These are phyloP conservation scores for Phytophthora pinifolia DNA, from an alignment of 352 stramenopile species.

Conservation along the genomic window DNA sequence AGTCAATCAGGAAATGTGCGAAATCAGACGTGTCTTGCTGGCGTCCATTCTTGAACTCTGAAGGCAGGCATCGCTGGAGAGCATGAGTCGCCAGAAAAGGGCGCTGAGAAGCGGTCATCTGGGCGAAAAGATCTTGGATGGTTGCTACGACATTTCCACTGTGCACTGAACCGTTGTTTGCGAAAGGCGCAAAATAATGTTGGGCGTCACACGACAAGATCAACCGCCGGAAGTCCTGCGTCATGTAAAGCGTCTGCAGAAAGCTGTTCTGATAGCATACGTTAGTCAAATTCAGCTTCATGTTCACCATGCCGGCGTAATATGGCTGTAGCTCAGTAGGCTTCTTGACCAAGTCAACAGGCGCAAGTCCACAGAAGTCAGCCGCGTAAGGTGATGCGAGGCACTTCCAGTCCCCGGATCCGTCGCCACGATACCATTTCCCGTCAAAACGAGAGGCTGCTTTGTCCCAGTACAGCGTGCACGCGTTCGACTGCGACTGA, in stretches of 20 bases:
- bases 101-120: constrained; percentile 68
- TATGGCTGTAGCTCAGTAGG: constrained; percentile 55
- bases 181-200: constrained; percentile 37
- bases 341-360: constrained; percentile 38
- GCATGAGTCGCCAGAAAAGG: constrained; percentile 65
- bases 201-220: constrained; percentile 60
- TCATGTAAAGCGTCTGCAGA: constrained; percentile 87
- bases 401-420: constrained; percentile 81
- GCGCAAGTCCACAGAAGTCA: constrained; percentile 69
- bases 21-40: constrained; percentile 90
- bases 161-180: constrained; percentile 21
- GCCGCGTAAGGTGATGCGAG: constrained; percentile 43
- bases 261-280: constrained; percentile 93
- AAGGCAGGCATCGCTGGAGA: constrained; percentile 69
- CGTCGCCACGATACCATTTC: constrained; percentile 86
- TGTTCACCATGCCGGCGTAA: constrained; percentile 87
- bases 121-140: constrained; percentile 75
- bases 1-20: constrained; percentile 85
- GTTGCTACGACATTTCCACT: constrained; percentile 52
- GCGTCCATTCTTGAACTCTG: constrained; percentile 76
- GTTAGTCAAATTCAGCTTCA: constrained; percentile 90
- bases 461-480: constrained; percentile 65
- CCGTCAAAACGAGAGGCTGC: constrained; percentile 64
- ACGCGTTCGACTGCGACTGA: constrained; percentile 72
- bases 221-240: constrained; percentile 74